phyloP scores from a whole-genome alignment of 768 basidiomycete species.

The Amanita polypyramis region DNA sequence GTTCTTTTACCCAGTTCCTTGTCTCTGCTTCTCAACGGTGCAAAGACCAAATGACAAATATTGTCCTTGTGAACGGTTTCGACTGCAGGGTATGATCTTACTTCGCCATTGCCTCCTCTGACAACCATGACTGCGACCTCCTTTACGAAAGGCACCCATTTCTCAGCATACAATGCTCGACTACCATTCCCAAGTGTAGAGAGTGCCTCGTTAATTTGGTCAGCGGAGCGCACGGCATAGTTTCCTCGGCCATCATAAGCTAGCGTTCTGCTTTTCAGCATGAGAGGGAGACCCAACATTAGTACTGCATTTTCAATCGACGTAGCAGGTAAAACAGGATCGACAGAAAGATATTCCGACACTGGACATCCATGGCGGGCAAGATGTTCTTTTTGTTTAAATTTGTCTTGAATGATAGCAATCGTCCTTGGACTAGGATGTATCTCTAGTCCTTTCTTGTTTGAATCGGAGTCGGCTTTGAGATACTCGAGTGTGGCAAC shows the following conservation, averaged over 20 bases:
- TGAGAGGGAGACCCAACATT: conserved; percentile 73
- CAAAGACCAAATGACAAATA: conserved; percentile 88
- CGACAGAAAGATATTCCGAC: conserved; percentile 52
- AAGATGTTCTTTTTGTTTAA: conserved; percentile 69
- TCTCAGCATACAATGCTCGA: conserved; percentile 84
- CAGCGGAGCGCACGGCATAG: conserved; percentile 52
- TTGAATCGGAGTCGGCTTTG: conserved; percentile 21
- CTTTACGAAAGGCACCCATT: conserved; percentile 80
- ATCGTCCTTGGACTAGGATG: conserved; percentile 82
- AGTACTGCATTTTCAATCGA: conserved; percentile 42
- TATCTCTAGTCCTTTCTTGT: conserved; percentile 25
- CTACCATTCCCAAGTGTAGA: conserved; percentile 36
- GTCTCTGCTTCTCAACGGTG: conserved; percentile 63
- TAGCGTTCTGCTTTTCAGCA: conserved; percentile 92
- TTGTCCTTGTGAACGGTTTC: conserved; percentile 94
- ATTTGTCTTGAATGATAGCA: conserved; percentile 79
- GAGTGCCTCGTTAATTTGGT: conserved; percentile 42
- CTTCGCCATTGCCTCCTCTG: conserved; percentile 59
- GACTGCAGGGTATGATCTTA: conserved; percentile 71
- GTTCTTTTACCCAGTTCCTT: conserved; percentile 48
- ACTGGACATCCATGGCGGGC: conserved; percentile 47
- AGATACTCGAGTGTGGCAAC: conserved; percentile 61
- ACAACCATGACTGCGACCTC: conserved; percentile 99
- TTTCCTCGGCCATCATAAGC: conserved; percentile 98
- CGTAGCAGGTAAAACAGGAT: conserved; percentile 28